Evolutionary conservation across 331 rosid species (phyloP).

Genomic region (Saraca asoca): DNA sequence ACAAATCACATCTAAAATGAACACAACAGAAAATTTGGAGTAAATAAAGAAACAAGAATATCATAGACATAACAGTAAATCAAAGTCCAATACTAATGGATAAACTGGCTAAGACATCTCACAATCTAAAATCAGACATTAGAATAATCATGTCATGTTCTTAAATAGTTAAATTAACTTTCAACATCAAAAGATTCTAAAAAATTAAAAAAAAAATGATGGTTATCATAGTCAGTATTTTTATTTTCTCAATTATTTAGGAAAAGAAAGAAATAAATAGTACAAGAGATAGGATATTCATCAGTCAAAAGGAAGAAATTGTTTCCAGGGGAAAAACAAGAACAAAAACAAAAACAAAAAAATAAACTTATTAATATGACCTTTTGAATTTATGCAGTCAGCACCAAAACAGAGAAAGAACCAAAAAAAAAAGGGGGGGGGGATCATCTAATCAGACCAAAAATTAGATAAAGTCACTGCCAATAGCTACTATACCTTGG

Average conservation of each 20-base stretch:
- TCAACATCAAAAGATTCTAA: no score
- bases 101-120: neutral
- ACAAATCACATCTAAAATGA: constrained; percentile 4
- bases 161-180: no score
- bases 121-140: neutral
- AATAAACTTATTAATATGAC: neutral
- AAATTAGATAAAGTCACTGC: neutral
- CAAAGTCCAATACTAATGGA: constrained; percentile 3
- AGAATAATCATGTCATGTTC: no score
- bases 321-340: no score
- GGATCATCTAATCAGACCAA: no score
- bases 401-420: neutral
- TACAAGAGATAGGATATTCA: no score
- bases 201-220: no score
- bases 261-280: no score
- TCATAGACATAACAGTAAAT: neutral
- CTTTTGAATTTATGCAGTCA: neutral
- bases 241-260: no score
- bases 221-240: no score
- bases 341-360: no score
- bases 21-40: neutral
- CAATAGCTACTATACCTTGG: neutral
- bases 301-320: constrained; percentile 16
- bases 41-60: constrained; percentile 16
- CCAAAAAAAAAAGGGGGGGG: neutral